Evolutionary conservation across 192 early-diverging fungal species (phyloP).

Genomic region (Powellomyces hirtus): DNA sequence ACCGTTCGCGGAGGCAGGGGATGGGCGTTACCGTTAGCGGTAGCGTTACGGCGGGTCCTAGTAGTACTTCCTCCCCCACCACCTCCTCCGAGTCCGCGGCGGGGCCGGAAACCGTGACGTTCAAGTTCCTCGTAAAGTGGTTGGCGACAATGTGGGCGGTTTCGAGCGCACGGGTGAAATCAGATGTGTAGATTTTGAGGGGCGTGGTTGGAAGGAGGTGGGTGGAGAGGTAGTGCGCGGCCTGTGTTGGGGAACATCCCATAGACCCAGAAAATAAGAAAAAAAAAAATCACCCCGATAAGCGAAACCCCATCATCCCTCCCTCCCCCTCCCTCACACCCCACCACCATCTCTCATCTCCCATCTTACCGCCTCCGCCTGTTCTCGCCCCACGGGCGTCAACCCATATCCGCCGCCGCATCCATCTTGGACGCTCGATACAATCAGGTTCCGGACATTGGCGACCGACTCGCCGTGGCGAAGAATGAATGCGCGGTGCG

Average conservation of each 20-base stretch:
- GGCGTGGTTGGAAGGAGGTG: background rate
- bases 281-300: background rate
- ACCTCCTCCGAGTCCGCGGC: background rate
- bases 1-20: background rate
- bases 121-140: too few relatives aligned
- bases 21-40: background rate
- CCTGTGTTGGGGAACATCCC: background rate
- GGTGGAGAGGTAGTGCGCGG: background rate
- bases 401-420: too few relatives aligned
- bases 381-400: background rate
- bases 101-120: too few relatives aligned
- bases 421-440: background rate
- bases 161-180: background rate
- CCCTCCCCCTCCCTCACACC: background rate
- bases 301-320: background rate
- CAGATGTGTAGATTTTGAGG: background rate
- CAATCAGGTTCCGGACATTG: background rate
- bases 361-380: background rate
- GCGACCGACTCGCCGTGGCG: background rate
- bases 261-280: background rate
- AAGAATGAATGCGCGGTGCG: background rate
- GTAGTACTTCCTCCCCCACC: too few relatives aligned
- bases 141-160: background rate
- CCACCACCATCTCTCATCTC: background rate
- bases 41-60: background rate